Evolutionary conservation across 768 basidiomycete genomes (phyloP), one percentile per base, ranked within the genome.

Genomic region (Hirschioporus abietinus): DNA sequence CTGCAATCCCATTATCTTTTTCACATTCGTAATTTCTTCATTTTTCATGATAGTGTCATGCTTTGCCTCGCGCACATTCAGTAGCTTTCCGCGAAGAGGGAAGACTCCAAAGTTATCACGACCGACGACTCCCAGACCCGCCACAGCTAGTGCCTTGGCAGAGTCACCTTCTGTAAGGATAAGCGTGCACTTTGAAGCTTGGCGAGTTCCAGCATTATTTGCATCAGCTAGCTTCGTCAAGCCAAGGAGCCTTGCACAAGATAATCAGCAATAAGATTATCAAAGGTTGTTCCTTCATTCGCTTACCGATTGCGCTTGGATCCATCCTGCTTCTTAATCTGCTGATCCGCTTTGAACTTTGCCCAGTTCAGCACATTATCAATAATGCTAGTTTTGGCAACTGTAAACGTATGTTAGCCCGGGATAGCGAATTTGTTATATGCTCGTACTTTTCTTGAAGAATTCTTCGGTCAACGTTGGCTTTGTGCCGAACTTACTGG

Each of bases 121-220:
- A 5, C 97, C 97, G 66, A 98, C 95, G 30, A 98, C 95, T 66
- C 88, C 86, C 35, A 99, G 86, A 63, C 97, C 97, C 61, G 96
- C 95, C 27, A 99, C 89, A 10, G 97, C 97, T 52, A 99, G 83
- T 7, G 95, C 89, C 76, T 98, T 98, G 82, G 97, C 97, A 25
- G 97, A 99, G 79, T 99, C 96, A 82, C 97, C 97, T 85, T 99
- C 97, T 0, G 97, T 99, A 4, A 99, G 81, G 67, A 99, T 99
- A 65, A 99, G 86, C 1, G 97, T 99, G 72, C 97, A 99, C 60
- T 89, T 83, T 61, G 84, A 83, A 7, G 87, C 95, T 58, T 88
- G 80, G 71, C 82, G 88, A 7, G 93, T 92, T 9, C 97, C 97
- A 1, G 97, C 97, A 71, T 95, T 96, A 81, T 99, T 99, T 60